Evolutionary conservation across 768 basidiomycete species (phyloP).

Genomic region (Tephrocybe rancida): DNA sequence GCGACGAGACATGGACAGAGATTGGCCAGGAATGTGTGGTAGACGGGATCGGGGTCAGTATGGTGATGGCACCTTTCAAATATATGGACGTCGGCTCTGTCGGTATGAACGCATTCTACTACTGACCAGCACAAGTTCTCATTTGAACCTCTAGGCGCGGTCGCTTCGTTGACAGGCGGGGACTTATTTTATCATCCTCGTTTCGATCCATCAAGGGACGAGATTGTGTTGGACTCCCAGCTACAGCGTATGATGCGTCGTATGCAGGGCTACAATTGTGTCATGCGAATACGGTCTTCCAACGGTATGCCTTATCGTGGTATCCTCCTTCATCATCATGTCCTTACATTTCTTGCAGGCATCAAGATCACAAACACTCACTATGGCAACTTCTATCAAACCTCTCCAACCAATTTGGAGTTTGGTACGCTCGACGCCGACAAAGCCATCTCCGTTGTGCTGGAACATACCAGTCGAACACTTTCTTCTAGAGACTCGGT

Average conservation of each 20-base stretch:
- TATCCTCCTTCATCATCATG: conserved; percentile 1
- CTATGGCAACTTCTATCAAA: conserved; percentile 73
- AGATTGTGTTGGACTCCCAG: conserved; percentile 69
- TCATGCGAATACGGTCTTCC: conserved; percentile 82
- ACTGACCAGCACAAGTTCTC: neutral
- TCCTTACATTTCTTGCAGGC: conserved; percentile 37
- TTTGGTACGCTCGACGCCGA: conserved; percentile 83
- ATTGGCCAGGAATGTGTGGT: conserved; percentile 89
- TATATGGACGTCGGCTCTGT: conserved; percentile 89
- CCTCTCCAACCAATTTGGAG: conserved; percentile 71
- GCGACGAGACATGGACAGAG: conserved; percentile 78
- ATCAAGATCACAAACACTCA: conserved; percentile 61
- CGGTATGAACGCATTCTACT: conserved; percentile 41
- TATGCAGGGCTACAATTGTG: conserved; percentile 78
- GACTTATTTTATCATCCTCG: conserved; percentile 91
- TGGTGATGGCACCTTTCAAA: conserved; percentile 82
- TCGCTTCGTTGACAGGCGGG: conserved; percentile 81
- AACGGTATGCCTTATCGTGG: conserved; percentile 55
- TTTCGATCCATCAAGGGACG: conserved; percentile 75
- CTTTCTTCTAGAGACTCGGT: conserved; percentile 75
- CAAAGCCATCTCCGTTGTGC: conserved; percentile 72
- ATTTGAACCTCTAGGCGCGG: conserved; percentile 45
- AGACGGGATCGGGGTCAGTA: conserved; percentile 86
- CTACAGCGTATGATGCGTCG: conserved; percentile 67
- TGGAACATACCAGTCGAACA: conserved; percentile 66